phyloP scores from a whole-genome alignment of 2,329 filamentous ascomycete genomes.

The Fusarium compactum region DNA sequence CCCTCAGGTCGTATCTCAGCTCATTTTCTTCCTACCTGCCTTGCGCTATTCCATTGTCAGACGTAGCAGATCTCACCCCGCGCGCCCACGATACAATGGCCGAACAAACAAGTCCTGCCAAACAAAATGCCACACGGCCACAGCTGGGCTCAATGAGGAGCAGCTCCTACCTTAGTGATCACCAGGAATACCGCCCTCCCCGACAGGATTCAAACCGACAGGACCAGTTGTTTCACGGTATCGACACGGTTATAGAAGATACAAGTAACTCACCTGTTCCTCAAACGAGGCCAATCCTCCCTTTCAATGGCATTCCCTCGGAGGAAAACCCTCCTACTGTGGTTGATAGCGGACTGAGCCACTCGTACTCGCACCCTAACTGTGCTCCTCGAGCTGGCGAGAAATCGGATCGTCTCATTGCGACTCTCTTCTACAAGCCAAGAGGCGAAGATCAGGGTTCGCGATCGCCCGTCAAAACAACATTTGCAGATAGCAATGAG shows the following conservation, averaged over 20 bases:
- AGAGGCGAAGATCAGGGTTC: slow-evolving; percentile 50
- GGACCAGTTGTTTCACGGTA: slow-evolving; percentile 65
- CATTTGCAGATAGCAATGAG: slow-evolving; percentile 51
- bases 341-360: slow-evolving; percentile 71
- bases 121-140: slow-evolving; percentile 56
- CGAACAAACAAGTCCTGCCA: slow-evolving; percentile 49
- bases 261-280: slow-evolving; percentile 53
- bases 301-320: slow-evolving; percentile 72
- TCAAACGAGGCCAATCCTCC: slow-evolving; percentile 58
- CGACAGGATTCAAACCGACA: slow-evolving; percentile 64
- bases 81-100: slow-evolving; percentile 47
- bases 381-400: slow-evolving; percentile 66
- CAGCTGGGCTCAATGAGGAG: slow-evolving; percentile 67
- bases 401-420: slow-evolving; percentile 65
- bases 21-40: background rate
- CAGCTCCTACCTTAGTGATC: slow-evolving; percentile 72
- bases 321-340: slow-evolving; percentile 69
- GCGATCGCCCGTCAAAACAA: slow-evolving; percentile 47
- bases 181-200: slow-evolving; percentile 72
- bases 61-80: slow-evolving; percentile 36
- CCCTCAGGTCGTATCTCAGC: slow-evolving; percentile 3
- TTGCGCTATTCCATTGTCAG: slow-evolving; percentile 22
- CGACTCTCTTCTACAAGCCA: slow-evolving; percentile 73
- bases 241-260: slow-evolving; percentile 74
- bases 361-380: slow-evolving; percentile 72